These are phyloP conservation scores for Candida ulmi DNA, from an alignment of 805 yeast species.

Conservation along the genomic window DNA sequence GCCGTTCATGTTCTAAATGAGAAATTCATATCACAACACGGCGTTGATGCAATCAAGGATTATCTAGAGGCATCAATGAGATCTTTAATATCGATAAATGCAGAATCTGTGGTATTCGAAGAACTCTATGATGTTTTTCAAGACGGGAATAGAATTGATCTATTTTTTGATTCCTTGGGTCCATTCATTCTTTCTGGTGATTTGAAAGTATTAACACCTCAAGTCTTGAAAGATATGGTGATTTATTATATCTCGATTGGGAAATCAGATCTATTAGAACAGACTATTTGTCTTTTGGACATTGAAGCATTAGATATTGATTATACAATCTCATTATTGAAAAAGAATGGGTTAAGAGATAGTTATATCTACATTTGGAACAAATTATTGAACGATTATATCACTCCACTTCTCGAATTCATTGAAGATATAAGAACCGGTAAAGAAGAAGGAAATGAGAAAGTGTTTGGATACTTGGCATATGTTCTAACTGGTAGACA, in stretches of 20 bases:
- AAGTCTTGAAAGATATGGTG: constrained; percentile 57
- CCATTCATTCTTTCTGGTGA: constrained; percentile 42
- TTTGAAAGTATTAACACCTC: constrained; percentile 53
- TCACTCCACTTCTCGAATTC: constrained; percentile 64
- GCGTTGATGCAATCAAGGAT: constrained; percentile 22
- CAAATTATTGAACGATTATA: constrained; percentile 59
- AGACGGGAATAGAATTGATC: constrained; percentile 17
- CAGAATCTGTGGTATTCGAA: constrained; percentile 34
- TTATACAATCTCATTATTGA: constrained; percentile 59
- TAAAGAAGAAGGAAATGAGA: constrained; percentile 21
- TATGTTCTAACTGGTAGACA: constrained; percentile 71
- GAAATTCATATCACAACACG: constrained; percentile 4
- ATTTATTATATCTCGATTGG: constrained; percentile 35
- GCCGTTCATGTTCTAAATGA: constrained; percentile 18
- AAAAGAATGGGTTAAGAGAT: constrained; percentile 49
- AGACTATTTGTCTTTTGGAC: constrained; percentile 65
- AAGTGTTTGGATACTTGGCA: constrained; percentile 55
- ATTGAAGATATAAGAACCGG: constrained; percentile 27
- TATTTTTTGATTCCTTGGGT: constrained; percentile 51
- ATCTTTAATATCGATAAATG: constrained; percentile 33
- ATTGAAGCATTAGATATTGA: constrained; percentile 71
- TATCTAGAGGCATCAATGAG: constrained; percentile 34
- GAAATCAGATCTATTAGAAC: constrained; percentile 50
- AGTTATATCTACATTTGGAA: constrained; percentile 71
- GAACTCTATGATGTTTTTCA: constrained; percentile 39